Evolutionary conservation across 352 stramenopile species (phyloP), one percentile per base, ranked within the genome.

Genomic region (Pythium insidiosum): DNA sequence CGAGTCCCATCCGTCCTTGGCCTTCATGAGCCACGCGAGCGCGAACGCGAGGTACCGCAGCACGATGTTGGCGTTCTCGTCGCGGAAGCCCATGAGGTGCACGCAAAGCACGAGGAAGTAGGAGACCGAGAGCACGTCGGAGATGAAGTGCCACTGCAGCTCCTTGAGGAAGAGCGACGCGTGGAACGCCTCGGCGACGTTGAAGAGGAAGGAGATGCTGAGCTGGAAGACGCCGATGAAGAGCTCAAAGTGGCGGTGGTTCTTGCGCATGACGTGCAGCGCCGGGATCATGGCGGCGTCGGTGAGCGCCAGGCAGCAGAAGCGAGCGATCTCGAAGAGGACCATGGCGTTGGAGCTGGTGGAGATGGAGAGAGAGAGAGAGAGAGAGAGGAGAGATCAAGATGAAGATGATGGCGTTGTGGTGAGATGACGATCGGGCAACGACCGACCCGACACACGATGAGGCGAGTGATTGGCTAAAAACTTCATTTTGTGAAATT

Each of bases 241-340:
- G 48, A 94, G 63, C 73, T 94, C 83, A 49, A 94, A 94, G 60
- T 94, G 83, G 9, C 81, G 78, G 34, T 81, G 70, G 50, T 92
- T 92, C 37, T 58, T 54, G 59, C 75, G 73, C 79, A 92, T 89
- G 30, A 92, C 69, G 37, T 63, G 48, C 38, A 92, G 68, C 50
- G 79, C 75, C 37, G 79, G 79, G 37, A 89, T 47, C 66, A 92
- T 87, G 22, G 73, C 72, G 9, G 61, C 61, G 47, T 91, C 73
- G 33, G 75, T 87, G 24, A 91, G 61, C 51, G 68, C 73, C 41
- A 88, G 50, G 58, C 85, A 80, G 47, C 60, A 66, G 58, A 88
- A 87, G 49, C 74, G 75, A 10, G 56, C 61, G 12, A 88, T 31
- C 30, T 66, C 53, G 31, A 63, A 40, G 24, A 54, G 43, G 53